phyloP scores from a whole-genome alignment of 2,329 filamentous ascomycete species.

The Cladorrhinum sp. region DNA sequence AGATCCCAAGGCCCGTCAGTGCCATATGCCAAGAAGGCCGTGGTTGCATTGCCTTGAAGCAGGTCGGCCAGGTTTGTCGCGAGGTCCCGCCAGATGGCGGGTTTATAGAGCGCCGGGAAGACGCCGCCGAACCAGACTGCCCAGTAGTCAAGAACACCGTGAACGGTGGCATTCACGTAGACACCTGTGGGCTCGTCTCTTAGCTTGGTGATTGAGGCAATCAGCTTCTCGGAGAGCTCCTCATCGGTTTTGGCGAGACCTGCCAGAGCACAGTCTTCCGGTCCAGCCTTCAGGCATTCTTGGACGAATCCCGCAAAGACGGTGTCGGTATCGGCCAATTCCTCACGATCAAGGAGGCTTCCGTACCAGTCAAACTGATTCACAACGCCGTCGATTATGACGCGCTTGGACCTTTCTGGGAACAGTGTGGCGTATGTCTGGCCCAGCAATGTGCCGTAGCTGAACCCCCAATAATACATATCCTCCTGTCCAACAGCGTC shows the following conservation, averaged over 20 bases:
- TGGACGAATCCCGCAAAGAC: slow-evolving; percentile 42
- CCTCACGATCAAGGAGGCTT: slow-evolving; percentile 36
- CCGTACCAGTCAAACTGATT: slow-evolving; percentile 42
- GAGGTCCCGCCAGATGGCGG: slow-evolving; percentile 36
- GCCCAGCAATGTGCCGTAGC: slow-evolving; percentile 40
- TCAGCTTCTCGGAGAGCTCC: slow-evolving; percentile 34
- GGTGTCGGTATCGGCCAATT: slow-evolving; percentile 42
- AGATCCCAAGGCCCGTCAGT: slow-evolving; percentile 16
- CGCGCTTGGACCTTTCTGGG: slow-evolving; percentile 35
- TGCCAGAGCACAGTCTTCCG: slow-evolving; percentile 41
- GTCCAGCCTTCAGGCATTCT: slow-evolving; percentile 46
- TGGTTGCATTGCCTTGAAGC: slow-evolving; percentile 40
- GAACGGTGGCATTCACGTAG: slow-evolving; percentile 41
- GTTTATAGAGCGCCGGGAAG: slow-evolving; percentile 40
- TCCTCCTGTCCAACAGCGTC: slow-evolving; percentile 40
- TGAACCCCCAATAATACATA: slow-evolving; percentile 42
- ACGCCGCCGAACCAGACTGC: slow-evolving; percentile 37
- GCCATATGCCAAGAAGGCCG: slow-evolving; percentile 36
- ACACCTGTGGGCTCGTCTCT: slow-evolving; percentile 39
- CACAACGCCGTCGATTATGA: slow-evolving; percentile 37
- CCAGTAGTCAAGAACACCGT: slow-evolving; percentile 38
- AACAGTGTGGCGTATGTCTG: slow-evolving; percentile 41
- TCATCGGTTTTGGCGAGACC: slow-evolving; percentile 36
- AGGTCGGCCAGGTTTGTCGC: slow-evolving; percentile 35
- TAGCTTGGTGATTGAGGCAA: slow-evolving; percentile 34